Conservation (phyloP, 164 flowering plant species). For the Pachysandra terminalis region DNA sequence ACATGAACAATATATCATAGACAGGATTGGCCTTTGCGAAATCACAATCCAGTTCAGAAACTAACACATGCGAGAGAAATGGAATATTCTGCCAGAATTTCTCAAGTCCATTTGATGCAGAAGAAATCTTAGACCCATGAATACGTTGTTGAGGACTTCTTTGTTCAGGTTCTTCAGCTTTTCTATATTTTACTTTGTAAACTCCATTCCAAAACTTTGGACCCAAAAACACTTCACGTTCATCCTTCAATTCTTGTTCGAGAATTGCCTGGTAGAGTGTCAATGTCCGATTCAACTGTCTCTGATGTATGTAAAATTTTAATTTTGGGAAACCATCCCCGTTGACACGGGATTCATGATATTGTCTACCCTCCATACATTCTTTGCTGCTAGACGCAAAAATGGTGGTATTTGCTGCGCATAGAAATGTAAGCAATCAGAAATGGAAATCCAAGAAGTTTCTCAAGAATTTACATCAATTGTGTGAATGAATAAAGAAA, state of each 20-base stretch:
- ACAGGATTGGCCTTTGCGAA: constrained; percentile 53
- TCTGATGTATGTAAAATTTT: constrained; percentile 55
- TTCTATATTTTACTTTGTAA: constrained; percentile 55
- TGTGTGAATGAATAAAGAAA: no score
- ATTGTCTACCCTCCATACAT: constrained; percentile 1
- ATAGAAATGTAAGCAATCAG: not conserved
- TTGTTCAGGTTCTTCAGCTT: constrained; percentile 21
- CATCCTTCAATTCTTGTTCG: constrained; percentile 37
- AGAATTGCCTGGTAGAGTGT: constrained; percentile 79
- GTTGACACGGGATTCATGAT: constrained; percentile 19
- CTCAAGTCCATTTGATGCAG: constrained; percentile 16
- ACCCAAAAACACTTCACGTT: constrained; percentile 28
- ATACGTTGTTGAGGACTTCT: constrained; percentile 10
- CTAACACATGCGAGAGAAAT: constrained; percentile 38
- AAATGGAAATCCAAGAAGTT: not conserved
- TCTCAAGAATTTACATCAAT: no score
- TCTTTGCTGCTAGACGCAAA: constrained; percentile 3
- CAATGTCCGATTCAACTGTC: constrained; percentile 38
- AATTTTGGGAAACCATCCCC: constrained; percentile 37
- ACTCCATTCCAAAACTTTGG: constrained; percentile 58
- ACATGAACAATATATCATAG: constrained; percentile 58
- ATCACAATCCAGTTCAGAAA: constrained; percentile 37
- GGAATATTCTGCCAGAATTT: constrained; percentile 26
- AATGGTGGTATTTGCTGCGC: constrained; percentile 11
- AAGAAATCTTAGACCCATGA: constrained; percentile 10